Evolutionary conservation across 306 rosid species (phyloP), one percentile per base, ranked within the genome.

Genomic region (Vigna unguiculata): DNA sequence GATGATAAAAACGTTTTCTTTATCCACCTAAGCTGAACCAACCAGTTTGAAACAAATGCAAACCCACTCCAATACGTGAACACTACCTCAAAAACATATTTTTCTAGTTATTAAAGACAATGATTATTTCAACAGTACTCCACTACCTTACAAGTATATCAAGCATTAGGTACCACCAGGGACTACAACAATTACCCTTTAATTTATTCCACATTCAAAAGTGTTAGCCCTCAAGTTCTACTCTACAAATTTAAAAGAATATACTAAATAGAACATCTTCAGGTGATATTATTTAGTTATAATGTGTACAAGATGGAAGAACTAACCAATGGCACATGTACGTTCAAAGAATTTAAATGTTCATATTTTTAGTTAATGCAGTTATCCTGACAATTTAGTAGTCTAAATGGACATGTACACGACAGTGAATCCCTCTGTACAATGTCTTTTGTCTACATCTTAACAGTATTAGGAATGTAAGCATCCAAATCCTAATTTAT

Each of bases 81-180:
- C 19, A 47, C 5, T 40, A 66, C 48, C 17, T 40, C 48, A 36
- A 48, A 64, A 43, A 0, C 1, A 16, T n/a, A 5, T 10, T 17
- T 15, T 16, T n/a, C n/a, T 7, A 4, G 2, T 15, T 9, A 9
- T 11, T 48, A 13, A 10, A 69, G 30, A 30, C 16, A 12, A 7
- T 34, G 52, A 63, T 22, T 24, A 51, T 54, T 40, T 16, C 59
- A 61, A 20, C 11, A 17, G 58, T n/a, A 46, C 54, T 54, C 49
- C 57, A 22, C 32, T 24, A n/a, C 53, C 46, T 76, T 20, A 38
- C 32, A 30, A 64, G 74, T 76, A 66, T 65, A 68, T 52, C 74
- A 77, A 52, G 65, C 36, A 55, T 67, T 49, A 63, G 53, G 12
- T 36, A 46, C 53, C 25, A 4, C 16, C 49, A 8, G 43, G 55